Conservation (phyloP, 176 grass and related monocot species). For the Oryza glaberrima region DNA sequence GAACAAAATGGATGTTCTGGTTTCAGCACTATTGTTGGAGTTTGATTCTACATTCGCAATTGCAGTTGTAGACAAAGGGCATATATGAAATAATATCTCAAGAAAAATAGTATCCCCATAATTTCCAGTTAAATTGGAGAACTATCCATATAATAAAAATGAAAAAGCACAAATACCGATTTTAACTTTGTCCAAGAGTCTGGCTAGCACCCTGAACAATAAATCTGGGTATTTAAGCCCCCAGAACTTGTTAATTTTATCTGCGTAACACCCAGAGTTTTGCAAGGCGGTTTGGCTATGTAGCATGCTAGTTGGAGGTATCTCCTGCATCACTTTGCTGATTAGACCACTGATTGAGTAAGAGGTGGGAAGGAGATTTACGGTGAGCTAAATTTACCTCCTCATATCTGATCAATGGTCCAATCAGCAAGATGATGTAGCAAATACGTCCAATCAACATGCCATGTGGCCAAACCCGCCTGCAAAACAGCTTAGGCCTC, state of each 20-base stretch:
- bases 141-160: constrained; percentile 30
- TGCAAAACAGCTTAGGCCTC: not conserved
- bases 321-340: not conserved
- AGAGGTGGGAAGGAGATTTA: not conserved
- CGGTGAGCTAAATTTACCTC: not conserved
- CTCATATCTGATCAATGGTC: not conserved
- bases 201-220: not conserved
- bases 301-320: not conserved
- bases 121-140: constrained; percentile 8
- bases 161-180: not conserved
- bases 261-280: not conserved
- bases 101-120: not conserved
- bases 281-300: not conserved
- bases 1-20: not conserved
- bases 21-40: not conserved
- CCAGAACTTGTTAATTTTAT: not conserved
- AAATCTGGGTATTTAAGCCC: not conserved
- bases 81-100: not conserved
- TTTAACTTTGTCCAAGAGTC: not conserved
- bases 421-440: not conserved
- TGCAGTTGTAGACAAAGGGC: not conserved
- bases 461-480: not conserved
- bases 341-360: not conserved
- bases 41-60: not conserved
- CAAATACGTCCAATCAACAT: not conserved